These are phyloP conservation scores for Luvunga scandens DNA, from an alignment of 345 rosid species.

Conservation along the genomic window DNA sequence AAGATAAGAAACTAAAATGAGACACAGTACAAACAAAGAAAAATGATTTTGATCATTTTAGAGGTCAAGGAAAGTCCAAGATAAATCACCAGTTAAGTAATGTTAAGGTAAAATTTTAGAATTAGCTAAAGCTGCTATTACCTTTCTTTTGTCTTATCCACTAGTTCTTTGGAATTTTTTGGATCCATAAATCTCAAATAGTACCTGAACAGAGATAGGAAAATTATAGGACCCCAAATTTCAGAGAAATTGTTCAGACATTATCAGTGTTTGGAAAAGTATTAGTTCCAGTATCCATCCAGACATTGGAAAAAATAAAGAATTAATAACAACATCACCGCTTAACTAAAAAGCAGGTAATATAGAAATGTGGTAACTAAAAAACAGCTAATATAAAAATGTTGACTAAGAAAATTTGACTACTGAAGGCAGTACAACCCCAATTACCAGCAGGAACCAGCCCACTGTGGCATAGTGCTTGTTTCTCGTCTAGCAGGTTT, in stretches of 20 bases:
- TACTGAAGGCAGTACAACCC: background rate
- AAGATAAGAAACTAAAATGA: conserved; percentile 2
- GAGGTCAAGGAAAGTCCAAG: background rate
- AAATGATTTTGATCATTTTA: background rate
- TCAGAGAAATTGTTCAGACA: background rate
- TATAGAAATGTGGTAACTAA: background rate
- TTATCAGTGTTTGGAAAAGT: background rate
- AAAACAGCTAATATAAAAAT: background rate
- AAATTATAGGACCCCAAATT: conserved; percentile 8
- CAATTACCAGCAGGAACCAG: conserved; percentile 95
- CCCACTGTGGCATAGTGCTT: conserved; percentile 99
- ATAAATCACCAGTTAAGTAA: background rate
- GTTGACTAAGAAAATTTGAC: background rate
- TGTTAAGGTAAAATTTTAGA: background rate
- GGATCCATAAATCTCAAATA: conserved; percentile 98
- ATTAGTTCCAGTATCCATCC: background rate
- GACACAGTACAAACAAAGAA: background rate
- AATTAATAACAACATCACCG: background rate
- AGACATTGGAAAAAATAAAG: background rate
- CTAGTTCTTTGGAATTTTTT: conserved; percentile 64
- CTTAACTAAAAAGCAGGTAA: too few species aligned
- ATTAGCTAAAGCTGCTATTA: conserved; percentile 28
- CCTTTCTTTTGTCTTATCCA: conserved; percentile 77
- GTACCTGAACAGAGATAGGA: conserved; percentile 55
- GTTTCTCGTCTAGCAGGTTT: conserved; percentile 88